Conservation (phyloP, 352 stramenopile genomes). For the Pythium vanterpoolii region DNA sequence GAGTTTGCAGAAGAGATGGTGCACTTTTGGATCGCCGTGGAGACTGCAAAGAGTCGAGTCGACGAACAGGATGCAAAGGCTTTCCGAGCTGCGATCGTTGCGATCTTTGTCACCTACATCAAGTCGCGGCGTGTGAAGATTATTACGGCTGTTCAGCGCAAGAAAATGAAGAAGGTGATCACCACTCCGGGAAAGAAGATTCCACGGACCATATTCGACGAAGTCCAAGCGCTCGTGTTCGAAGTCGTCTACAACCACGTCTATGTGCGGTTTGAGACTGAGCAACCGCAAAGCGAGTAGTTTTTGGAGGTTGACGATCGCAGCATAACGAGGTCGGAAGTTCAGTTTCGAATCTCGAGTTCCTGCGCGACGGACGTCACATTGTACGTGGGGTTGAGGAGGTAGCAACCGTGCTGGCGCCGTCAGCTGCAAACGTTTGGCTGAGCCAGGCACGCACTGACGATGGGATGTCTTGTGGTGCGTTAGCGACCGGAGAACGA, state of each 20-base stretch:
- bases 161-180: slow-evolving; percentile 65
- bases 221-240: slow-evolving; percentile 51
- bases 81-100: slow-evolving; percentile 41
- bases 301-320: no score
- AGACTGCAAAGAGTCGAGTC: slow-evolving; percentile 39
- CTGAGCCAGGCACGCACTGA: no score
- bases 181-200: slow-evolving; percentile 56
- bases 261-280: slow-evolving; percentile 37
- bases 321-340: no score
- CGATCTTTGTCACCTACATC: slow-evolving; percentile 56
- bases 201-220: slow-evolving; percentile 41
- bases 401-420: no score
- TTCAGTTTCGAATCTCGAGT: no score
- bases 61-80: slow-evolving; percentile 26
- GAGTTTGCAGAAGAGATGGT: slow-evolving; percentile 61
- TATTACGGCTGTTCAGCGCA: slow-evolving; percentile 59
- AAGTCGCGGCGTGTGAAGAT: slow-evolving; percentile 60
- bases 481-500: no score
- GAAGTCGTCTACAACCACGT: slow-evolving; percentile 55
- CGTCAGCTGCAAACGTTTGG: no score
- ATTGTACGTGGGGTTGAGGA: no score
- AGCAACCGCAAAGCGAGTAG: background rate
- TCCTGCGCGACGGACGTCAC: no score
- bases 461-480: no score
- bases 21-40: slow-evolving; percentile 59